Conservation (phyloP, 2,329 filamentous ascomycete genomes). For the Ophiostoma novo-ulmi region DNA sequence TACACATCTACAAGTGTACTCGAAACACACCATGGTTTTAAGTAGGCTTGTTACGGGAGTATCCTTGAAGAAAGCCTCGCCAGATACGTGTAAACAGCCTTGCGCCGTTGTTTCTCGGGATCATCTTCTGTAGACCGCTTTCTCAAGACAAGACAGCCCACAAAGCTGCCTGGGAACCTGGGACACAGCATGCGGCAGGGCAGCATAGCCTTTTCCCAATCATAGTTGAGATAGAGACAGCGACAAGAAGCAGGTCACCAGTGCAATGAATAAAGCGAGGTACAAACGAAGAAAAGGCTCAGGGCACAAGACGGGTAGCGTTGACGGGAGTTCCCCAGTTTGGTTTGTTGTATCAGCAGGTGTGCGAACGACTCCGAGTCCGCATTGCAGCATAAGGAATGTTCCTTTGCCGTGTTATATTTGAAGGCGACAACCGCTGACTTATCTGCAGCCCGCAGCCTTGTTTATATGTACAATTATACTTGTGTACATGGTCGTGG, state of each 20-base stretch:
- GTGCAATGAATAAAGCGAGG: neutral
- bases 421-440: neutral
- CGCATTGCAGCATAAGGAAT: neutral
- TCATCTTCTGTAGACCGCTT: no score
- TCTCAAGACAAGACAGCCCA: no score
- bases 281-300: neutral
- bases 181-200: neutral
- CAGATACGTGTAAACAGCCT: neutral
- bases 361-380: neutral
- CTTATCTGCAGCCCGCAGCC: neutral
- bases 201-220: neutral
- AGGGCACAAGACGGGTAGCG: neutral
- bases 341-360: neutral
- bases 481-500: neutral
- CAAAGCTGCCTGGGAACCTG: neutral
- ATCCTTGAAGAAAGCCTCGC: no score
- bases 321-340: neutral
- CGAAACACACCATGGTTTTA: no score
- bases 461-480: neutral
- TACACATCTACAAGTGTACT: no score
- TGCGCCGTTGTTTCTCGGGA: neutral
- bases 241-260: neutral
- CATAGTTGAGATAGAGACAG: neutral
- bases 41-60: no score
- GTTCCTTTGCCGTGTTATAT: neutral